phyloP scores from a whole-genome alignment of 495 filamentous ascomycete species.

The Trichoderma virens region DNA sequence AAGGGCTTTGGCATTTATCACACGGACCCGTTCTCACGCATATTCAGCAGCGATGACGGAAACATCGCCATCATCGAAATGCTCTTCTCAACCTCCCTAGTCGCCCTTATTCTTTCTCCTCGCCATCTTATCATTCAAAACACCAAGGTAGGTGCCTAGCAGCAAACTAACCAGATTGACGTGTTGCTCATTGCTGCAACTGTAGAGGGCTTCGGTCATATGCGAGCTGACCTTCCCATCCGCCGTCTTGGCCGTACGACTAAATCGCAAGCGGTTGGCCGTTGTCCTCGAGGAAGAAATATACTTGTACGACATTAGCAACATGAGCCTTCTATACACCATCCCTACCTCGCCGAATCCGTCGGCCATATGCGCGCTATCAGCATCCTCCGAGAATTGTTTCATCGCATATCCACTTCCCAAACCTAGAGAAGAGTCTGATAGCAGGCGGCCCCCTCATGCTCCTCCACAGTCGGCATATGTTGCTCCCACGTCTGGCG shows the following conservation, averaged over 20 bases:
- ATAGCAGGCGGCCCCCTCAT: conserved; percentile 65
- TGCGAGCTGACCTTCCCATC: conserved; percentile 98
- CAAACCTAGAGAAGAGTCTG: conserved; percentile 54
- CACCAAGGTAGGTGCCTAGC: conserved; percentile 65
- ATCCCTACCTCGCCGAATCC: conserved; percentile 92
- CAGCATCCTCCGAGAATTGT: conserved; percentile 90
- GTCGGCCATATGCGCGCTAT: conserved; percentile 81
- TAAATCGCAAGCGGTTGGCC: conserved; percentile 89
- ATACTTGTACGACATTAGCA: conserved; percentile 96
- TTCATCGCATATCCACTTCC: conserved; percentile 90
- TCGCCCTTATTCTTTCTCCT: conserved; percentile 84
- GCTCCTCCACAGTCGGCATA: conserved; percentile 69
- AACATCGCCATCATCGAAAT: conserved; percentile 95
- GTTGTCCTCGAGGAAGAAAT: conserved; percentile 92
- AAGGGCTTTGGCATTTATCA: conserved; percentile 93
- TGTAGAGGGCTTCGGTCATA: conserved; percentile 83
- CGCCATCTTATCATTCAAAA: conserved; percentile 89
- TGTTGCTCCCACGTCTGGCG: conserved; percentile 77
- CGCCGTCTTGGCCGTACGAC: conserved; percentile 80
- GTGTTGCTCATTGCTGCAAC: neutral
- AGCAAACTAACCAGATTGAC: neutral
- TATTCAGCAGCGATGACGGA: conserved; percentile 85
- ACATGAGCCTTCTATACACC: conserved; percentile 87
- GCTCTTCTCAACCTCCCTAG: conserved; percentile 98
- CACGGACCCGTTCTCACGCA: conserved; percentile 89